Evolutionary conservation across 768 basidiomycete genomes (phyloP).

Genomic region (Lentinula edodes): DNA sequence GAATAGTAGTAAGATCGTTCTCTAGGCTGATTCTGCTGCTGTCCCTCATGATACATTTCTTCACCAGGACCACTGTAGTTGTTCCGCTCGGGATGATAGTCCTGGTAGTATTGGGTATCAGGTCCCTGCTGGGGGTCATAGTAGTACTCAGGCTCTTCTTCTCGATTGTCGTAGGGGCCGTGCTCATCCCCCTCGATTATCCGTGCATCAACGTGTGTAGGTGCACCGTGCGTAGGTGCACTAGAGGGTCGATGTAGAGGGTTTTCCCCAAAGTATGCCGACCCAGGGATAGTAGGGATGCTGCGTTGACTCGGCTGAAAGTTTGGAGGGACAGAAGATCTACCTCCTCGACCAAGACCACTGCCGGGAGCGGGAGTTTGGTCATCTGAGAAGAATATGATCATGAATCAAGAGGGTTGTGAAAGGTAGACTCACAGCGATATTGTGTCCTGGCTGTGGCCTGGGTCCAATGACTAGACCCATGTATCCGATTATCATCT

Average conservation of each 20-base stretch:
- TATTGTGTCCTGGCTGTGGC: not conserved
- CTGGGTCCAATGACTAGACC: not conserved
- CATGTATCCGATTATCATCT: not conserved
- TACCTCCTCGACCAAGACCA: not conserved
- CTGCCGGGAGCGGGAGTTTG: not conserved
- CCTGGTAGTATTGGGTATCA: not conserved
- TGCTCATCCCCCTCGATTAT: not conserved
- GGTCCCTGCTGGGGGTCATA: not conserved
- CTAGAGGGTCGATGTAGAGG: not conserved
- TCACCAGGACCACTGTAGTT: not conserved
- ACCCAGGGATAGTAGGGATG: not conserved
- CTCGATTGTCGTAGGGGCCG: not conserved
- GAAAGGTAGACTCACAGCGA: not conserved
- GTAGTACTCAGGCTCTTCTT: not conserved
- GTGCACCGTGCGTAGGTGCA: not conserved
- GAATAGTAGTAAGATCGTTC: not conserved
- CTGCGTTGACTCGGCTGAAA: not conserved
- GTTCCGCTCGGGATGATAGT: not conserved
- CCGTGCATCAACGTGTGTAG: not conserved
- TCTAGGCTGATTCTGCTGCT: not conserved
- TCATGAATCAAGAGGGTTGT: not conserved
- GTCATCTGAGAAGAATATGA: not conserved
- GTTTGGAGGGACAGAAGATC: not conserved
- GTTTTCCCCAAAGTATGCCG: not conserved
- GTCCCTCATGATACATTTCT: not conserved